These are phyloP conservation scores for Coemansia biformis DNA, from an alignment of 192 early-diverging fungal genomes.

Conservation along the genomic window DNA sequence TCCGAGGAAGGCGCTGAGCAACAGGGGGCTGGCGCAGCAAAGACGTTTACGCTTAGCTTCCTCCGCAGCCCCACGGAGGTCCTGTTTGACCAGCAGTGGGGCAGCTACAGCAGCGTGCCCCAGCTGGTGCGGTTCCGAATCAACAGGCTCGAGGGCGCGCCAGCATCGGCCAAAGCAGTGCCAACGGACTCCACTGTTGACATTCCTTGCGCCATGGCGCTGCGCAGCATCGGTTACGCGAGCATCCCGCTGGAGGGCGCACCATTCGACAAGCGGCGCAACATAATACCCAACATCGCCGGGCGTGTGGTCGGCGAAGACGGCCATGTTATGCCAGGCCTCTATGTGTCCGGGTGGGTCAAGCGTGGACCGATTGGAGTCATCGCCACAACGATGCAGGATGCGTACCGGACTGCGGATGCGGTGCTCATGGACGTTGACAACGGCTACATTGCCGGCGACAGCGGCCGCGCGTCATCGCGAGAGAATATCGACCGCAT, in stretches of 20 bases:
- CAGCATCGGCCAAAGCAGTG: constrained; percentile 51
- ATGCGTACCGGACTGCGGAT: constrained; percentile 86
- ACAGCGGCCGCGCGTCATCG: neutral
- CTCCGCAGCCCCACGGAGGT: constrained; percentile 66
- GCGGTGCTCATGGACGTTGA: constrained; percentile 60
- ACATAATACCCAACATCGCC: constrained; percentile 72
- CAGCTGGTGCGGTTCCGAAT: constrained; percentile 50
- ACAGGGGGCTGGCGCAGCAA: constrained; percentile 3
- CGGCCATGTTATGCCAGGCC: constrained; percentile 51
- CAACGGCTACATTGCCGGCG: constrained; percentile 40
- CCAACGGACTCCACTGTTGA: constrained; percentile 57
- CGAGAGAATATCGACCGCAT: constrained; percentile 15
- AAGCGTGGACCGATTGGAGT: constrained; percentile 91
- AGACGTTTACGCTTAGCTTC: constrained; percentile 71
- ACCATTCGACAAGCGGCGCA: constrained; percentile 68
- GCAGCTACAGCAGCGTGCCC: constrained; percentile 1
- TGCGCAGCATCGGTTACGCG: constrained; percentile 86
- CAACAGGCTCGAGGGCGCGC: constrained; percentile 65
- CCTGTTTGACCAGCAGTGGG: constrained; percentile 8
- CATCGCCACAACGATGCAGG: constrained; percentile 90
- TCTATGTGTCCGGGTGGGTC: constrained; percentile 94
- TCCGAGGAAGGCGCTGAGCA: neutral
- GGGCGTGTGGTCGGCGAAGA: constrained; percentile 64
- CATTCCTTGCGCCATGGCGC: constrained; percentile 61
- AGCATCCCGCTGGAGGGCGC: constrained; percentile 62